Conservation (phyloP, 1,284 basidiomycete species). For the Tetrapyrgos nigripes region DNA sequence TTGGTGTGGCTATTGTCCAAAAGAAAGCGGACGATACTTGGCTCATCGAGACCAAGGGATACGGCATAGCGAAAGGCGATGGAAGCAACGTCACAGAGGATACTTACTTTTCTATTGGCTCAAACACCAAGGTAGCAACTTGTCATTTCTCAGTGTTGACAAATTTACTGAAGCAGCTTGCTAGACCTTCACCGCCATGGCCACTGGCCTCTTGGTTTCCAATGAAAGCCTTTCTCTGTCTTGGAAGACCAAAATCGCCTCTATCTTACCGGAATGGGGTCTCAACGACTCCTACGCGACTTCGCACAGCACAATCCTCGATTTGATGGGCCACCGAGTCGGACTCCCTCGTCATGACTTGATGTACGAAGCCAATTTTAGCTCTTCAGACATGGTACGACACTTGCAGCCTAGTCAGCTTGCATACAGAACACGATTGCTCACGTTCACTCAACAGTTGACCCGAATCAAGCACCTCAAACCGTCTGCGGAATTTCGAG, state of each 20-base stretch:
- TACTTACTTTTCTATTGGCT: conserved; percentile 16
- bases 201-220: conserved; percentile 30
- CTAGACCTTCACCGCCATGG: conserved; percentile 29
- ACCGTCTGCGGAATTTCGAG: neutral
- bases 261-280: conserved; percentile 28
- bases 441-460: too few relatives aligned
- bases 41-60: conserved; percentile 14
- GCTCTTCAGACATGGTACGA: too few relatives aligned
- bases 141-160: neutral
- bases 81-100: conserved; percentile 14
- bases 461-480: neutral
- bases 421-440: too few relatives aligned
- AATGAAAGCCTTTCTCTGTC: conserved; percentile 29
- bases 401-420: too few relatives aligned
- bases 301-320: conserved; percentile 25
- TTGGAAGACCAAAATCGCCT: conserved; percentile 30
- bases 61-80: conserved; percentile 17
- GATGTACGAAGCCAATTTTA: conserved; percentile 11
- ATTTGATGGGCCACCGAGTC: conserved; percentile 34
- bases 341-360: conserved; percentile 28
- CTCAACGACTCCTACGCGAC: conserved; percentile 26
- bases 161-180: neutral
- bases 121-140: conserved; percentile 13
- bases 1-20: conserved; percentile 25
- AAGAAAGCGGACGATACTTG: conserved; percentile 18